These are phyloP conservation scores for Yarrowia divulgata DNA, from an alignment of 805 yeast genomes.

Conservation along the genomic window DNA sequence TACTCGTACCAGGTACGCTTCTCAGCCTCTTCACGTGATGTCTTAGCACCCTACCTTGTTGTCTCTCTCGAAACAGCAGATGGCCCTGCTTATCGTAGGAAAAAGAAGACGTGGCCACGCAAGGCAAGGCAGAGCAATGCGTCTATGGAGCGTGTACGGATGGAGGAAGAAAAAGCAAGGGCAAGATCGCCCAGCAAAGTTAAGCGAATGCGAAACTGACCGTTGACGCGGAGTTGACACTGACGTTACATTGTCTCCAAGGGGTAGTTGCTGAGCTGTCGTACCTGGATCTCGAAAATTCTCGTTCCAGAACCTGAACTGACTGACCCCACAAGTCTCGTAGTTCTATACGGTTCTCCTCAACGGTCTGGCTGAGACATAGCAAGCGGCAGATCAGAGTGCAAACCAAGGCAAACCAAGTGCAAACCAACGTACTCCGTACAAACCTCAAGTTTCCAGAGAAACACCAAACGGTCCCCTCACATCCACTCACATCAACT, in stretches of 20 bases:
- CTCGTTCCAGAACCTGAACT: no score
- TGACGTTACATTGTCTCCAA: no score
- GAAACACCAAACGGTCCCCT: no score
- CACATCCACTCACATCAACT: no score
- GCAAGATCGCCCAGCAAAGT: background rate
- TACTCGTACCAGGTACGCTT: no score
- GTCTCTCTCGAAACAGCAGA: conserved; percentile 1
- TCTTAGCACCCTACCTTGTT: no score
- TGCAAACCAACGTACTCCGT: background rate
- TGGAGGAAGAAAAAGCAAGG: background rate
- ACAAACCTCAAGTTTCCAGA: no score
- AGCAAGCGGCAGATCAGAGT: background rate
- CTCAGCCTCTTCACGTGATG: background rate
- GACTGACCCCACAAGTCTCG: no score
- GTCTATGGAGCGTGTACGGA: background rate
- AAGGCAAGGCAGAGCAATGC: conserved; percentile 1
- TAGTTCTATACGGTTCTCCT: background rate
- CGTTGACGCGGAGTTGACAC: background rate
- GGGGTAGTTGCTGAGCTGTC: no score
- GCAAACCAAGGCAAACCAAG: no score
- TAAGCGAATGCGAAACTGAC: background rate
- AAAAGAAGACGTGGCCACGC: background rate
- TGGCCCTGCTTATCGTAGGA: conserved; percentile 30
- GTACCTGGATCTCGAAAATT: no score
- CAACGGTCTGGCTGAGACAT: background rate